Percentiles rank a stretch among this genome's conserved stretches.
Conservation (phyloP, 208 protist genomes). For the Leishmania amazonensis region DNA sequence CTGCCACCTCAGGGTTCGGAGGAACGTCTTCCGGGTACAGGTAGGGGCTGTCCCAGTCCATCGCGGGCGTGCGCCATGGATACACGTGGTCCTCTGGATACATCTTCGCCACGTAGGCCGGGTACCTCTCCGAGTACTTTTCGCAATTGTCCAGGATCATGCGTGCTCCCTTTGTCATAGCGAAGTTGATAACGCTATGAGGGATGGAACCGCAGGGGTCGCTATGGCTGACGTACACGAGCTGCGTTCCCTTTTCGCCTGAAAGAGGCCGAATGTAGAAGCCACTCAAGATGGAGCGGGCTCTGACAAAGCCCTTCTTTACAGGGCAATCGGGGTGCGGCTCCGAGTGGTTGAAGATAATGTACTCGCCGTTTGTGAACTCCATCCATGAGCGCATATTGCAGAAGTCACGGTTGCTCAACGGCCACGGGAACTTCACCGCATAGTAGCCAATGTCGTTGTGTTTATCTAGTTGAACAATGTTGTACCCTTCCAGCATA, state of each 20-base stretch:
- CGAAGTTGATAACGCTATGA: slow-evolving; percentile 79
- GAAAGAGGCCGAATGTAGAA: slow-evolving; percentile 77
- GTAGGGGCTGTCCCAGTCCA: slow-evolving; percentile 76
- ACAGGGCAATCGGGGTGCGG: slow-evolving; percentile 73
- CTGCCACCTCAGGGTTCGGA: not conserved
- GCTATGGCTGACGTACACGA: slow-evolving; percentile 88
- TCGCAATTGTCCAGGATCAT: slow-evolving; percentile 72
- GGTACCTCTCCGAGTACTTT: slow-evolving; percentile 69
- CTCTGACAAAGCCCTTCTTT: slow-evolving; percentile 81
- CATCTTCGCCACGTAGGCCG: slow-evolving; percentile 50
- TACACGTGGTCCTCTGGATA: slow-evolving; percentile 57
- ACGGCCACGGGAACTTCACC: slow-evolving; percentile 84
- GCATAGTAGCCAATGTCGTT: slow-evolving; percentile 94
- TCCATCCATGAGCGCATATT: slow-evolving; percentile 94
- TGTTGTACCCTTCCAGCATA: slow-evolving; percentile 91
- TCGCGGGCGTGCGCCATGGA: slow-evolving; percentile 80
- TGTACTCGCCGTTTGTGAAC: slow-evolving; percentile 87
- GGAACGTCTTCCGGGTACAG: slow-evolving; percentile 65
- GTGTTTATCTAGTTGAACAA: slow-evolving; percentile 73
- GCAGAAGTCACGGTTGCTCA: slow-evolving; percentile 91
- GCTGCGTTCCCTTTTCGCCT: slow-evolving; percentile 39
- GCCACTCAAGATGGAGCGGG: slow-evolving; percentile 80
- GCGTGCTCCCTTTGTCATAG: slow-evolving; percentile 62
- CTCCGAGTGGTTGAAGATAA: slow-evolving; percentile 94
- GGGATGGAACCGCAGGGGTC: slow-evolving; percentile 87